A percentile compares a stretch with the other conserved stretches of the same genome.
Conservation (phyloP, 495 filamentous ascomycete genomes). For the Podospora fimiseda region DNA sequence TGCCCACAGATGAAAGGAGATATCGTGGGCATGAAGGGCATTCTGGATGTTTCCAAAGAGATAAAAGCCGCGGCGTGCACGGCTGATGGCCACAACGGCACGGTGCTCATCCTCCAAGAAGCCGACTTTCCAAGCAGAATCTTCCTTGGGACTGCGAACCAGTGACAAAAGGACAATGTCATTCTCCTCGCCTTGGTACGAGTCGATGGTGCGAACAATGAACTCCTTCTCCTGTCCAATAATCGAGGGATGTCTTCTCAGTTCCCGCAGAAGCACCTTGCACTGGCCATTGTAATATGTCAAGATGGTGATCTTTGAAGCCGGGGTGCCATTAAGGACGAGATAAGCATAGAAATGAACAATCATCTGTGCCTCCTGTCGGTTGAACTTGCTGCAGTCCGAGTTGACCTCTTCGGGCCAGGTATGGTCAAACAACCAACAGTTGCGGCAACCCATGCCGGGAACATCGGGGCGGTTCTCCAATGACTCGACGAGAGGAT, state of each 20-base stretch:
- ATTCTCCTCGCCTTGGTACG: conserved; percentile 93
- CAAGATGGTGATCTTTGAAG: conserved; percentile 67
- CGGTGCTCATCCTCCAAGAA: conserved; percentile 73
- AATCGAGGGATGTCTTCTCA: conserved; percentile 49
- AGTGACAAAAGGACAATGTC: conserved; percentile 78
- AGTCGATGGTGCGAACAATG: conserved; percentile 81
- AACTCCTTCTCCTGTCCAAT: conserved; percentile 33
- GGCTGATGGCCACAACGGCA: conserved; percentile 81
- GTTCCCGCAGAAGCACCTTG: conserved; percentile 50
- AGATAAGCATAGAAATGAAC: conserved; percentile 67
- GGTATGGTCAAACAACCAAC: conserved; percentile 66
- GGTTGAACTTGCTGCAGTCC: conserved; percentile 65
- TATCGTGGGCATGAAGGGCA: conserved; percentile 32
- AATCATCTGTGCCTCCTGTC: conserved; percentile 72
- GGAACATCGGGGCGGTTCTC: conserved; percentile 53
- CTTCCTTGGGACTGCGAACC: conserved; percentile 54
- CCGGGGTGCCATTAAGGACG: conserved; percentile 53
- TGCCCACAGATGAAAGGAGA: conserved; percentile 36
- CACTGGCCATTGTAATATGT: conserved; percentile 91
- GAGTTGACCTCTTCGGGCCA: conserved; percentile 61
- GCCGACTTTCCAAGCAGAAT: conserved; percentile 44
- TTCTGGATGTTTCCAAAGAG: conserved; percentile 73
- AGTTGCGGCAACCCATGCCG: conserved; percentile 69
- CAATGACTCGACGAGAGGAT: conserved; percentile 51
- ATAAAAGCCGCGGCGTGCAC: conserved; percentile 79